Base-by-base conservation (phyloP, 1,139 yeast species). In the Taiozyma sp. region DNA sequence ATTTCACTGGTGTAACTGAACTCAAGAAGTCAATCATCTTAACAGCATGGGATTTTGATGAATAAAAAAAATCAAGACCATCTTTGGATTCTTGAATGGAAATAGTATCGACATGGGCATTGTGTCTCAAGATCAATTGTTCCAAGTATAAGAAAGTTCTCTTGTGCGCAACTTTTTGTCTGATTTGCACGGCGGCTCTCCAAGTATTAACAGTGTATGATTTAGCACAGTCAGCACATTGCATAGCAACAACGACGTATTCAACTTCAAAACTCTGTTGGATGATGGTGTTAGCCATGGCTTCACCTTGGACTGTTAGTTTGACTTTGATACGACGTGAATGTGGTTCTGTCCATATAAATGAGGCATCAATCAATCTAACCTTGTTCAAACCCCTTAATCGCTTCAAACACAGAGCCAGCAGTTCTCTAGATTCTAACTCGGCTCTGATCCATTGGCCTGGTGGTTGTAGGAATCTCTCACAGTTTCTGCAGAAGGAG, bases 301-400 rank as follows among this genome's bases (percentile, higher is more conserved):
- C 96, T 70, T 93, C 99, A 56, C 98, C 98, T 70, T 93, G 99
- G 19, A 93, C 96, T 0, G 99, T 89, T 48, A 95, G 71, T 65
- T 90, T 91, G 56, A 93, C 81, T 67, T 91, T 81, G 58, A 93
- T 81, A 76, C 99, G 84, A 68, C 99, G 83, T 29, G 98, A 91
- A 69, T 93, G 99, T 1, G 99, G 99, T 70, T 93, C 99, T 1
- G 99, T 93, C 99, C 99, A 93, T 56, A 93, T 83, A 63, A 93
- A 93, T 5, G 91, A 80, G 7, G 99, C 99, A 72, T 95, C 99
- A 34, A 91, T 82, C 54, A 93, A 76, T 59, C 99, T 77, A 47
- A 91, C 95, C 63, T 89, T 90, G 57, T 81, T 85, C 60, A 95
- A 76, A 50, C 99, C 99, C 62, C 86, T 88, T 60, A 95, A 76